Base-by-base conservation (phyloP, 139 green algal genomes). In the Closterium sp. region DNA sequence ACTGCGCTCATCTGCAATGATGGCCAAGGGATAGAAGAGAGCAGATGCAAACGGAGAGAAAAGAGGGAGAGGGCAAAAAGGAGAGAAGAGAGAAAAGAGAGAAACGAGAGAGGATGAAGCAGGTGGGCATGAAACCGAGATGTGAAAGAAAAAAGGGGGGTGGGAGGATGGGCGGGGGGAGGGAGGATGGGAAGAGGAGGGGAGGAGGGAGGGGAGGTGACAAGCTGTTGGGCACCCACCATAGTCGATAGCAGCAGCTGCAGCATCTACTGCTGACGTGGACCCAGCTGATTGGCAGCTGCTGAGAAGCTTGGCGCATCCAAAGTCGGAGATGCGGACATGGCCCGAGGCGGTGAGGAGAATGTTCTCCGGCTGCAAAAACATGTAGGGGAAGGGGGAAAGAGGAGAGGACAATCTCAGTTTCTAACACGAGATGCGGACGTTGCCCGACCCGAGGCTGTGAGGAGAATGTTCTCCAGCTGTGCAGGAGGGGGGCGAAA, bases 351-450 rank as follows among this genome's bases (percentile, higher is more conserved):
- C 30, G 16, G 84, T 90, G 28, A 95, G 83, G 34, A 95, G 93
- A 31, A 95, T 19, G 34, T 95, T 95, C 88, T 95, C 93, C 10
- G 93, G 93, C 90, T 95, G 93, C 88, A 91, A 90, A 35, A n/a
- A n/a, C n/a, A n/a, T n/a, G n/a, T 83, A 94, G 34, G 92, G 84
- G 10, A 35, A 89, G 36, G 36, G 36, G 6, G 36, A 6, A 4
- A 55, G 36, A 6, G 8, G 89, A 81, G 32, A 89, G 86, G 43
- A 89, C 93, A 64, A 95, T 95, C 38, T 95, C 93, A 33, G n/a
- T n/a, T n/a, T n/a, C n/a, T n/a, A n/a, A n/a, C n/a, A n/a, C n/a
- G 33, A 33, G 23, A 95, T 38, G 36, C 90, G 94, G 28, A 95
- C 83, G 93, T 95, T n/a, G n/a, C n/a, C n/a, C n/a, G 93, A 28